Evolutionary conservation across 1,139 yeast genomes (phyloP).

Genomic region (Lodderomyces oxycetoniae): DNA sequence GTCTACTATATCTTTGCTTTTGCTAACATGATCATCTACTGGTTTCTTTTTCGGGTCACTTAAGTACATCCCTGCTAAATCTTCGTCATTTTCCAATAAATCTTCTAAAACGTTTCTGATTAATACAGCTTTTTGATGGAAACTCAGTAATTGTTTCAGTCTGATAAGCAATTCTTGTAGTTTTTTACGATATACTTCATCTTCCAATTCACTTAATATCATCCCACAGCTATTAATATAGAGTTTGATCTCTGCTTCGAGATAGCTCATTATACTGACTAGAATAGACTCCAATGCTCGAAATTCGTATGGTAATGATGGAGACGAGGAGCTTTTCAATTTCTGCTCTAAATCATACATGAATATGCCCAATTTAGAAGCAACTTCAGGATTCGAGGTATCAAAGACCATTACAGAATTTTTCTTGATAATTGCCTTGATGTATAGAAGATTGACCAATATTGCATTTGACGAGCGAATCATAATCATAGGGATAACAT

Average conservation of each 20-base stretch:
- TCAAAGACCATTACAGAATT: slow-evolving; percentile 84
- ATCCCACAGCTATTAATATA: slow-evolving; percentile 72
- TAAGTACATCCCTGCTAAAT: slow-evolving; percentile 78
- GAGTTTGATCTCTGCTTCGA: slow-evolving; percentile 79
- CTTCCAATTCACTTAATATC: slow-evolving; percentile 76
- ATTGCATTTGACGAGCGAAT: slow-evolving; percentile 72
- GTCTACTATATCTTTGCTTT: neutral
- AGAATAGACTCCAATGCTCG: slow-evolving; percentile 86
- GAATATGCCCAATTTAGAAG: slow-evolving; percentile 68
- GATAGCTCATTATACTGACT: slow-evolving; percentile 74
- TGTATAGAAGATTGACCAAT: slow-evolving; percentile 74
- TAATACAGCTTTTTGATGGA: slow-evolving; percentile 76
- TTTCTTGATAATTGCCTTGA: slow-evolving; percentile 78
- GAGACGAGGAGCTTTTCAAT: slow-evolving; percentile 42
- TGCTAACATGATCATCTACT: slow-evolving; percentile 5
- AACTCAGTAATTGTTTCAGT: slow-evolving; percentile 75
- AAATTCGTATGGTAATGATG: slow-evolving; percentile 60
- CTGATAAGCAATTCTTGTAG: slow-evolving; percentile 75
- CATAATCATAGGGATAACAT: slow-evolving; percentile 83
- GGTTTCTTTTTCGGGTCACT: slow-evolving; percentile 33
- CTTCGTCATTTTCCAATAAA: slow-evolving; percentile 82
- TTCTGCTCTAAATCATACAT: slow-evolving; percentile 85
- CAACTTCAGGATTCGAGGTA: slow-evolving; percentile 50
- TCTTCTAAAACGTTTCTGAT: slow-evolving; percentile 86
- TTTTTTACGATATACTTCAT: slow-evolving; percentile 77